Conservation (phyloP, 2,329 filamentous ascomycete genomes). For the Pseudofabraea citricarpa region DNA sequence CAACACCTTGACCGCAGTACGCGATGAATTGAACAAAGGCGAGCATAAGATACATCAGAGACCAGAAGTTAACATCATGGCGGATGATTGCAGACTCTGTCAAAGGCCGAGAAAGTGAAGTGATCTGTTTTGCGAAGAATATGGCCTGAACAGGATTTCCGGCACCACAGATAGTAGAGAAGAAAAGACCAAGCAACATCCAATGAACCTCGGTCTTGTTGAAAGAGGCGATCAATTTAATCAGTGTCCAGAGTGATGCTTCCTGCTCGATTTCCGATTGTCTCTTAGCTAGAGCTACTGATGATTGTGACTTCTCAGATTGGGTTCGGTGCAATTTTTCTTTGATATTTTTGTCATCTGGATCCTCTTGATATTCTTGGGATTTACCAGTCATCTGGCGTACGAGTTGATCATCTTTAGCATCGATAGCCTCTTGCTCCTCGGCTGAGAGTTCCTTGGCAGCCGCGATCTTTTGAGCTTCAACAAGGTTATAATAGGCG, state of each 20-base stretch:
- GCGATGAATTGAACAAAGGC: conserved; percentile 68
- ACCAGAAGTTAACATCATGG: conserved; percentile 78
- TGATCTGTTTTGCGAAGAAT: conserved; percentile 86
- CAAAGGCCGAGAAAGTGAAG: conserved; percentile 49
- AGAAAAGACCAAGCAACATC: conserved; percentile 71
- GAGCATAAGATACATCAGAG: conserved; percentile 82
- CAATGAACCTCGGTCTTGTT: conserved; percentile 67
- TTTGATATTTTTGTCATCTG: conserved; percentile 54
- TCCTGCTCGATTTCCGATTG: conserved; percentile 45
- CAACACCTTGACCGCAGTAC: conserved; percentile 62
- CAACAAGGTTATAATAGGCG: conserved; percentile 81
- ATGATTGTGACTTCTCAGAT: conserved; percentile 61
- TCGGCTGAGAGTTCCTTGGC: conserved; percentile 48
- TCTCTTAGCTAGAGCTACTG: conserved; percentile 58
- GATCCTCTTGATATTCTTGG: conserved; percentile 44
- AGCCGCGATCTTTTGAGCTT: conserved; percentile 76
- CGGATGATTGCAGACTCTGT: conserved; percentile 52
- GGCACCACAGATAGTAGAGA: conserved; percentile 71
- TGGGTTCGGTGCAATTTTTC: conserved; percentile 51
- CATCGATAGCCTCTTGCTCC: conserved; percentile 45
- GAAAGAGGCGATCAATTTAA: conserved; percentile 76
- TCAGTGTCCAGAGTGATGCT: conserved; percentile 69
- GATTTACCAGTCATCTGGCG: conserved; percentile 39
- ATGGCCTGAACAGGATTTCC: conserved; percentile 75
- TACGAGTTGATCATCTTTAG: conserved; percentile 45